These are phyloP conservation scores for Amaranthus hypochondriacus DNA, from an alignment of 148 eudicot species.

Conservation along the genomic window DNA sequence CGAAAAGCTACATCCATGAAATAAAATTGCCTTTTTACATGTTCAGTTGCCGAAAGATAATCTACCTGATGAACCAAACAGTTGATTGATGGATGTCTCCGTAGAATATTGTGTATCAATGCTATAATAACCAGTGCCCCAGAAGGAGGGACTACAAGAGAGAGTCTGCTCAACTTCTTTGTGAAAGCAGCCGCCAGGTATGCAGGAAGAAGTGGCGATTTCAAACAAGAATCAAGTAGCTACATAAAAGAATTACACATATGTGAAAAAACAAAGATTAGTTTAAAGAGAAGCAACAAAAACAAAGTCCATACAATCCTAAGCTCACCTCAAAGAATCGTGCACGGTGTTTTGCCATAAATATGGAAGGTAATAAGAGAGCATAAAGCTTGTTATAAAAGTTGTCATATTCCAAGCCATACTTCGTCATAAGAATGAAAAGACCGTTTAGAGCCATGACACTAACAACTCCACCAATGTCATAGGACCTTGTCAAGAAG, in stretches of 20 bases:
- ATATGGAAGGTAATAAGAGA: constrained; percentile 70
- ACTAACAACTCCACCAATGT: constrained; percentile 92
- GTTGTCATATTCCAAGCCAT: constrained; percentile 80
- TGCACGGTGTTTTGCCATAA: constrained; percentile 89
- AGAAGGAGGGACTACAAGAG: constrained; percentile 79
- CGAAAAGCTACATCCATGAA: background rate
- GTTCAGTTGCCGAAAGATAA: background rate
- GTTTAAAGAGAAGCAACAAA: background rate
- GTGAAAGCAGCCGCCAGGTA: constrained; percentile 89
- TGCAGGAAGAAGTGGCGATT: constrained; percentile 91
- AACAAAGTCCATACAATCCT: constrained; percentile 3
- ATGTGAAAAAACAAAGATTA: background rate
- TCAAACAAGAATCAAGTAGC: constrained; percentile 91
- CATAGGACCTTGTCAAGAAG: constrained; percentile 92
- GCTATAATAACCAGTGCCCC: constrained; percentile 74
- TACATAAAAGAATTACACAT: constrained; percentile 24
- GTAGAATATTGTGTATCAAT: constrained; percentile 74
- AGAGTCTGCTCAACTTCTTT: constrained; percentile 89
- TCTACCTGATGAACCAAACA: constrained; percentile 77
- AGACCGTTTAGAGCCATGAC: constrained; percentile 93
- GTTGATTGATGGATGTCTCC: constrained; percentile 86
- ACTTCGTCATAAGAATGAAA: constrained; percentile 78
- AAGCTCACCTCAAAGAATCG: constrained; percentile 77
- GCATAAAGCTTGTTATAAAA: constrained; percentile 93
- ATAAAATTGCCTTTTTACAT: background rate